A percentile compares a stretch with the other conserved stretches of the same genome.
These are phyloP conservation scores for Curvularia verruculosa DNA, from an alignment of 2,329 filamentous ascomycete species.

Conservation along the genomic window DNA sequence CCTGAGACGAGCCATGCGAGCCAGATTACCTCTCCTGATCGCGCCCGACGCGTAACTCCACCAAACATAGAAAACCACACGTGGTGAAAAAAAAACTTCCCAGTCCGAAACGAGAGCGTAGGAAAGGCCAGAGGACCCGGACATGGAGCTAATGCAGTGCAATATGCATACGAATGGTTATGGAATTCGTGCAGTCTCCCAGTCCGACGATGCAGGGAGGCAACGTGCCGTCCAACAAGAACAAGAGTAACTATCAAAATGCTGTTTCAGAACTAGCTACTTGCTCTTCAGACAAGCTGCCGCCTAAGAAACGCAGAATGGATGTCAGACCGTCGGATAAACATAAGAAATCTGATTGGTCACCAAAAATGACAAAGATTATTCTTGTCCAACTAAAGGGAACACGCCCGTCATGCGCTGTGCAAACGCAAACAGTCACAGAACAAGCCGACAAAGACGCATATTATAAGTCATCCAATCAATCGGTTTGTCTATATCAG, in stretches of 20 bases:
- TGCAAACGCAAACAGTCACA: not conserved
- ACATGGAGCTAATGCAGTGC: not conserved
- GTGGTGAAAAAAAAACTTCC: not conserved
- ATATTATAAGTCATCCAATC: too few species aligned
- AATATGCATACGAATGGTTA: not conserved
- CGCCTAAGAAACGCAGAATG: slow-evolving; percentile 2
- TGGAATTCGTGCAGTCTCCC: not conserved
- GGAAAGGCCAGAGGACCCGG: not conserved
- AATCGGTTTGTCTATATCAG: not conserved
- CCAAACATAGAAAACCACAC: not conserved
- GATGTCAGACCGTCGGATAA: not conserved
- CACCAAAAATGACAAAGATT: slow-evolving; percentile 2
- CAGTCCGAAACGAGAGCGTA: not conserved
- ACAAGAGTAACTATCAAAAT: not conserved
- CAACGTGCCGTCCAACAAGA: not conserved
- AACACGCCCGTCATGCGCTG: not conserved
- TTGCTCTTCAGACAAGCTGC: not conserved
- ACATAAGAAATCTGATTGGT: not conserved
- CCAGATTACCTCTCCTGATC: not conserved
- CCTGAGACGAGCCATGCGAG: not conserved
- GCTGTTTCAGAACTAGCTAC: not conserved
- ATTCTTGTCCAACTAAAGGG: not conserved
- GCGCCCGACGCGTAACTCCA: not conserved
- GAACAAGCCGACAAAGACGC: not conserved
- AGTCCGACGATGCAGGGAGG: not conserved